Conservation (phyloP, 768 basidiomycete species). For the Mrakia blollopis region DNA sequence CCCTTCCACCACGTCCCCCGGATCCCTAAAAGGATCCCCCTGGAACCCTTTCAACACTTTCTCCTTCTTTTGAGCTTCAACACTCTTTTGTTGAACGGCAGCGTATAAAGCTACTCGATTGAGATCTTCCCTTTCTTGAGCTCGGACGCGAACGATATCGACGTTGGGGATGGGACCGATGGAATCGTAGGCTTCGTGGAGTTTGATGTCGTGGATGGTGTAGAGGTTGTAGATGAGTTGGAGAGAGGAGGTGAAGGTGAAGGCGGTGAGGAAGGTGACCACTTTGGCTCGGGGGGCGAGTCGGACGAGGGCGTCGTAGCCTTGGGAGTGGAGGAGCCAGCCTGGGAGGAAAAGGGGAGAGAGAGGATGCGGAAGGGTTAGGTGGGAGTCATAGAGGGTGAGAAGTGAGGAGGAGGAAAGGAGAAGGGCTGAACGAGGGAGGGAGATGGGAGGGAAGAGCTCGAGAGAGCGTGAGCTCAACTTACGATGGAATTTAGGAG, state of each 20-base stretch:
- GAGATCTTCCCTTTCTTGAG: background rate
- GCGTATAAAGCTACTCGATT: background rate
- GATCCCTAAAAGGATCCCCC: background rate
- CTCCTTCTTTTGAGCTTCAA: background rate
- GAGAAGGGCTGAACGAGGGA: background rate
- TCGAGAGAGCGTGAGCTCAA: background rate
- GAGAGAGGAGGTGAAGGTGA: background rate
- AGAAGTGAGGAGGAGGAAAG: background rate
- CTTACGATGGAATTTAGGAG: background rate
- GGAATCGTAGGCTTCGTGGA: background rate
- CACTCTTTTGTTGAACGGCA: no score
- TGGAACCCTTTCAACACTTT: background rate
- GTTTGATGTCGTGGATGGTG: slow-evolving; percentile 6
- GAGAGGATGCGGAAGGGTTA: background rate
- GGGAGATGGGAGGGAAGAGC: background rate
- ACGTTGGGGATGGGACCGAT: background rate
- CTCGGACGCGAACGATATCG: slow-evolving; percentile 15
- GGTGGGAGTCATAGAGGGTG: background rate
- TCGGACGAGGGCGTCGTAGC: background rate
- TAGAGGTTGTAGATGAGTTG: background rate
- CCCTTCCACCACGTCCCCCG: background rate
- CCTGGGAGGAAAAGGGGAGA: background rate
- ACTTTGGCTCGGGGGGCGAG: background rate
- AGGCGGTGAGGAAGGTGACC: background rate
- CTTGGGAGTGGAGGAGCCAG: background rate